Base-by-base conservation (phyloP, 495 filamentous ascomycete species). In the Penicillium silybi region DNA sequence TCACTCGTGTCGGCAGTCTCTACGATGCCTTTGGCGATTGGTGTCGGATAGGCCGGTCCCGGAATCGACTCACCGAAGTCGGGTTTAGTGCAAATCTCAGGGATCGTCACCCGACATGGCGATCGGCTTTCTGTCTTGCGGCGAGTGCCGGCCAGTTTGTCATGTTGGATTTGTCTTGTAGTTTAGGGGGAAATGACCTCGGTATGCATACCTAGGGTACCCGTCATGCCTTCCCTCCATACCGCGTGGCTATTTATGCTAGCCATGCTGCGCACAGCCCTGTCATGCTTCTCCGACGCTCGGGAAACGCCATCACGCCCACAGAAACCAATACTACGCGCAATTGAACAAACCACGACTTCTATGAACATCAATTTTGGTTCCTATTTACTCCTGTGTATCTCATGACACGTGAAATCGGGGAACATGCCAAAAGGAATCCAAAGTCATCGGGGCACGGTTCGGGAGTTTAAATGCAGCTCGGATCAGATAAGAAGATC, bases 401-500 rank as follows among this genome's bases (percentile, higher is more conserved):
- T 19, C 1, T 39, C 11, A 18, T 32, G 15, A 41, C 47, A 49
- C 26, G 47, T 49, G 47, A 29, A 49, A 35, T 32, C 10, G 23
- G 0, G 35, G 17, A 2, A 32, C 8, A 35, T 9, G 11, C 10
- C n/a, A 45, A 26, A 40, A 10, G 4, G 13, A 13, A 32, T 32
- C 9, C 11, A 32, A 10, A 13, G 10, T 32, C 45, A 37, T 48
- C 51, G 51, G 51, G 40, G 20, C 26, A 44, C 54, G 29, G 54
- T 38, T 56, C 54, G 54, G 54, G 44, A 49, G 44, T 32, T 37
- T 52, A 8, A 40, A 43, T 16, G 42, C 32, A n/a, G 37, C 18
- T 59, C 56, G 51, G 56, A 59, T 59, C 57, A 52, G 57, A 59
- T 59, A 55, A 59, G 57, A 48, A n/a, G n/a, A 52, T 42, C 32